phyloP scores from a whole-genome alignment of 257 asterid genomes.

The Lycium barbarum region DNA sequence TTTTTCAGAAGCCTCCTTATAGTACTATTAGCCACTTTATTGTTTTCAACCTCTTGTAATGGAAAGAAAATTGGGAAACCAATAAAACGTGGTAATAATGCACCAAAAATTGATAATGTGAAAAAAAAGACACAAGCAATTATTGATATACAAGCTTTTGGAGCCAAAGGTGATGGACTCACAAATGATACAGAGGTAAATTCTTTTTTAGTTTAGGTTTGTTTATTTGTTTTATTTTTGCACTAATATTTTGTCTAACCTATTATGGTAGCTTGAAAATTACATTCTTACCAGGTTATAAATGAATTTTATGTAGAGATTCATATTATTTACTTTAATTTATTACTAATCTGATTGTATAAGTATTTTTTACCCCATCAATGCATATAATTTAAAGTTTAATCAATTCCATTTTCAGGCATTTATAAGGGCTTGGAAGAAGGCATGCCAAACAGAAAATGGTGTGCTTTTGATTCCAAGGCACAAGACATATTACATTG shows the following conservation, averaged over 20 bases:
- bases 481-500: slow-evolving; percentile 59
- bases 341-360: neutral
- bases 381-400: neutral
- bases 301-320: neutral
- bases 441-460: slow-evolving; percentile 58
- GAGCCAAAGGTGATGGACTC: slow-evolving; percentile 73
- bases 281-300: neutral
- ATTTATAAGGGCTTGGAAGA: slow-evolving; percentile 73
- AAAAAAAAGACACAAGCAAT: slow-evolving; percentile 20
- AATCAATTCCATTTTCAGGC: slow-evolving; percentile 54
- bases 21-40: slow-evolving; percentile 38
- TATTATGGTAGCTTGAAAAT: neutral
- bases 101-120: neutral
- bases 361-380: neutral
- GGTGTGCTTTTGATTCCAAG: slow-evolving; percentile 60
- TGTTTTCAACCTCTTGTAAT: slow-evolving; percentile 44
- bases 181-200: slow-evolving; percentile 71
- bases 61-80: slow-evolving; percentile 34
- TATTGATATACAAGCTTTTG: slow-evolving; percentile 62
- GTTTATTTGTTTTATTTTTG: neutral
- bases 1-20: slow-evolving; percentile 38
- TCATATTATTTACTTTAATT: neutral
- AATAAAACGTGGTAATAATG: neutral
- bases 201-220: neutral
- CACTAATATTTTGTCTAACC: neutral